These are phyloP conservation scores for Magnolia officinalis DNA, from an alignment of 164 flowering plant species.

Conservation along the genomic window DNA sequence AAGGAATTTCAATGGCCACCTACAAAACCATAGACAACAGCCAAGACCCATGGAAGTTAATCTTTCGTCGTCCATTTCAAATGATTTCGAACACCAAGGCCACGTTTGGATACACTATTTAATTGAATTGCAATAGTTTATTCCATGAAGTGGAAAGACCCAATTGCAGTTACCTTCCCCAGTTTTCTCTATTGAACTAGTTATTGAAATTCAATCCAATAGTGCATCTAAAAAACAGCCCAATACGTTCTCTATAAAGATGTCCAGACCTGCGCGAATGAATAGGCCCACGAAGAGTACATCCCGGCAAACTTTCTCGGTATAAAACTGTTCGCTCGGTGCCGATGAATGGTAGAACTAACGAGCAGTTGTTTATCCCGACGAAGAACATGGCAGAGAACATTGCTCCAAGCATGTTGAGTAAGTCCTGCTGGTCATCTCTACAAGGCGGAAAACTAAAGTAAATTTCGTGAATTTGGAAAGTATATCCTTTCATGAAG, in stretches of 20 bases:
- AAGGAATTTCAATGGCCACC: constrained; percentile 42
- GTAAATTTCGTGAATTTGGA: not conserved
- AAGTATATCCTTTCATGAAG: not conserved
- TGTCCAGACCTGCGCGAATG: constrained; percentile 42
- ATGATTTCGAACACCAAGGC: no score
- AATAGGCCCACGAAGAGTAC: constrained; percentile 45
- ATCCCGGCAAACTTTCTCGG: constrained; percentile 50
- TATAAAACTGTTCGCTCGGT: constrained; percentile 44
- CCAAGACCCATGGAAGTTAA: no score
- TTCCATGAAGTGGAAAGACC: no score
- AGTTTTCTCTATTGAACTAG: no score
- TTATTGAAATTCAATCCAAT: no score
- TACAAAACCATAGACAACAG: constrained; percentile 9
- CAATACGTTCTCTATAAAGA: not conserved
- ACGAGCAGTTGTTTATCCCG: constrained; percentile 39
- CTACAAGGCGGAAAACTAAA: constrained; percentile 13
- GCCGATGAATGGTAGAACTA: constrained; percentile 35
- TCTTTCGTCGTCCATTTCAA: no score
- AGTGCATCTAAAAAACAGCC: no score
- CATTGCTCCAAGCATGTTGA: constrained; percentile 43
- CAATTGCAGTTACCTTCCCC: no score
- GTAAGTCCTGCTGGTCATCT: constrained; percentile 38
- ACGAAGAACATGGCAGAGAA: constrained; percentile 28
- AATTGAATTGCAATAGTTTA: no score
- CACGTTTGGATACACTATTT: no score